Evolutionary conservation across 352 stramenopile genomes (phyloP).

Genomic region (Globisporangium echinulatum): DNA sequence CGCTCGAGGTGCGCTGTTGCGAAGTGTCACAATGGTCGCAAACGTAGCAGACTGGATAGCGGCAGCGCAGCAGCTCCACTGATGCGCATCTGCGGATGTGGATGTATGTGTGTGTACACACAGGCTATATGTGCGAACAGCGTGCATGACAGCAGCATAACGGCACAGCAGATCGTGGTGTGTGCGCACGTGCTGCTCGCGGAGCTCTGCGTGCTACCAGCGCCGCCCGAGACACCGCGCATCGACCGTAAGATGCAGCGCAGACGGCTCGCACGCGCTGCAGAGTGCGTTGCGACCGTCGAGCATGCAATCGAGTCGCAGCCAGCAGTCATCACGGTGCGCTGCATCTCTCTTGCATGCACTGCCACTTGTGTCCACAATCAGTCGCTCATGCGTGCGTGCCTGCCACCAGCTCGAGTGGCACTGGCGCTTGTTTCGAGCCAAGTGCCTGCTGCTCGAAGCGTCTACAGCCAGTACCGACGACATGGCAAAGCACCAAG

Average conservation of each 20-base stretch:
- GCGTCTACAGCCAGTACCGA: slow-evolving; percentile 32
- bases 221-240: slow-evolving; percentile 30
- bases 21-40: background rate
- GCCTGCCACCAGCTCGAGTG: slow-evolving; percentile 23
- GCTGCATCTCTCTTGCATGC: background rate
- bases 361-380: background rate
- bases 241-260: slow-evolving; percentile 43
- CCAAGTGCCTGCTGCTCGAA: slow-evolving; percentile 45
- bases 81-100: too few species aligned
- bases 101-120: background rate
- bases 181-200: slow-evolving; percentile 43
- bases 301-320: slow-evolving; percentile 21
- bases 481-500: slow-evolving; percentile 21
- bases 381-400: slow-evolving; percentile 4
- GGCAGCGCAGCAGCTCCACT: too few species aligned
- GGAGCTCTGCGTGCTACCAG: slow-evolving; percentile 46
- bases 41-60: background rate
- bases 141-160: slow-evolving; percentile 18
- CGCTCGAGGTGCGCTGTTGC: slow-evolving; percentile 34
- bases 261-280: slow-evolving; percentile 37
- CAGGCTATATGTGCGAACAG: slow-evolving; percentile 15
- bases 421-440: slow-evolving; percentile 41
- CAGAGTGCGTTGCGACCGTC: slow-evolving; percentile 30
- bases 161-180: slow-evolving; percentile 17
- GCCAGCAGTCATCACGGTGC: background rate